Evolutionary conservation across 2,329 filamentous ascomycete species (phyloP), one percentile per base, ranked within the genome.

Genomic region (Cladosporium colombiae): DNA sequence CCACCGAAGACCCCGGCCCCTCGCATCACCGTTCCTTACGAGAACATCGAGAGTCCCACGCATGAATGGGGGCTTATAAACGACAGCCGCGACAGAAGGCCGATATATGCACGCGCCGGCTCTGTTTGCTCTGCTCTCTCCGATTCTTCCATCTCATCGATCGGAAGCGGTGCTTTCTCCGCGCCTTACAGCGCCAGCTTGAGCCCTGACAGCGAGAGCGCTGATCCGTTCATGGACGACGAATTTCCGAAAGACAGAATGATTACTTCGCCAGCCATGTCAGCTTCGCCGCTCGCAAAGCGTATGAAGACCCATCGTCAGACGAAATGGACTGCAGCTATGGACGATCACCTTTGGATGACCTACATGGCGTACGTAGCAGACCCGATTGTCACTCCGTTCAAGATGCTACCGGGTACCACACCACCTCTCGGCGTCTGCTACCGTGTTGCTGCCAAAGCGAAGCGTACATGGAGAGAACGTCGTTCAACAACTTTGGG

Each of bases 301-400:
- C 80, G 81, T 67, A 71, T 79, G 62, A 83, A 80, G 72, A 75
- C 79, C 40, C 77, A 76, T 60, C 77, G 75, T 53, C 73, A 72
- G 73, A 74, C 77, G 6, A 79, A 76, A 49, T 89, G 87, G 83
- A 88, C 84, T 5, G 78, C 83, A 52, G 86, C 87, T 61, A 89
- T 88, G 86, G 87, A 89, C 73, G 82, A 85, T 65, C 87, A 89
- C 72, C 77, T 89, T 35, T 89, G 87, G 87, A 84, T 86, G 73
- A 87, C 85, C 10, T 89, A 88, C 76, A 85, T 88, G 78, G 81
- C 83, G 62, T 89, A 88, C 73, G 78, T 89, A n/a, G 85, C 87
- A 68, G 86, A 89, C 74, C 87, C 87, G 23, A 86, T 84, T 3
- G 83, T 89, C 57, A 89, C 87, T 1, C 87, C 87, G 0, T 89